These are phyloP conservation scores for Venturia carpophila DNA, from an alignment of 2,329 filamentous ascomycete genomes.

Conservation along the genomic window DNA sequence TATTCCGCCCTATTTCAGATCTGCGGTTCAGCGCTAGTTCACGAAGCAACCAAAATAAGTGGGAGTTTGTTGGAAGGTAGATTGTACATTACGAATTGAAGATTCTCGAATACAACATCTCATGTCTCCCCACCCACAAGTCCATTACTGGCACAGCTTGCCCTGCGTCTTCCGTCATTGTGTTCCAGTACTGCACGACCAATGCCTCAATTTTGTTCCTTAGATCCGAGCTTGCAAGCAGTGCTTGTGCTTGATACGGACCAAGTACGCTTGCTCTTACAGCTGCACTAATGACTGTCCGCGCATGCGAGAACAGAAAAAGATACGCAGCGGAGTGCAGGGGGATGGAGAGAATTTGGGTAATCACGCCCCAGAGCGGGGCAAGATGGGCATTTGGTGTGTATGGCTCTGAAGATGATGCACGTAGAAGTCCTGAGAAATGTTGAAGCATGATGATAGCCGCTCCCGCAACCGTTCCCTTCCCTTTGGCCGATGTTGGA, in stretches of 20 bases:
- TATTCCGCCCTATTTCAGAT: no score
- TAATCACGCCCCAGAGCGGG: conserved; percentile 62
- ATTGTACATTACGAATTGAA: conserved; percentile 62
- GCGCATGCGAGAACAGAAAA: conserved; percentile 68
- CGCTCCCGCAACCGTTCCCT: neutral
- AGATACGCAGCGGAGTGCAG: conserved; percentile 61
- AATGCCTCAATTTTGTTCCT: conserved; percentile 50
- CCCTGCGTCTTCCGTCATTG: conserved; percentile 56
- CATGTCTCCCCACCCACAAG: conserved; percentile 75
- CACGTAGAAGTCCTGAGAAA: conserved; percentile 29
- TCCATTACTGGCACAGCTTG: conserved; percentile 73
- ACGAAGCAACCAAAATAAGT: no score
- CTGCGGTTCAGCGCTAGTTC: no score
- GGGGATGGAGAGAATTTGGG: conserved; percentile 52
- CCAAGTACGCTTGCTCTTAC: conserved; percentile 72
- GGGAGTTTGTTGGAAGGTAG: neutral
- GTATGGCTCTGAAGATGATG: conserved; percentile 19
- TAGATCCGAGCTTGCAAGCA: conserved; percentile 56
- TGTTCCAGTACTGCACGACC: conserved; percentile 54
- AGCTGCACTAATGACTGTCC: conserved; percentile 67
- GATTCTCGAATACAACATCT: conserved; percentile 75
- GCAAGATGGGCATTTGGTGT: conserved; percentile 52
- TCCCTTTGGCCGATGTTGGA: neutral
- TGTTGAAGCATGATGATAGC: conserved; percentile 25
- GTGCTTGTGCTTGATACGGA: conserved; percentile 68